Conservation (phyloP, 1,139 yeast genomes). For the Saccharomyces pastorianus region DNA sequence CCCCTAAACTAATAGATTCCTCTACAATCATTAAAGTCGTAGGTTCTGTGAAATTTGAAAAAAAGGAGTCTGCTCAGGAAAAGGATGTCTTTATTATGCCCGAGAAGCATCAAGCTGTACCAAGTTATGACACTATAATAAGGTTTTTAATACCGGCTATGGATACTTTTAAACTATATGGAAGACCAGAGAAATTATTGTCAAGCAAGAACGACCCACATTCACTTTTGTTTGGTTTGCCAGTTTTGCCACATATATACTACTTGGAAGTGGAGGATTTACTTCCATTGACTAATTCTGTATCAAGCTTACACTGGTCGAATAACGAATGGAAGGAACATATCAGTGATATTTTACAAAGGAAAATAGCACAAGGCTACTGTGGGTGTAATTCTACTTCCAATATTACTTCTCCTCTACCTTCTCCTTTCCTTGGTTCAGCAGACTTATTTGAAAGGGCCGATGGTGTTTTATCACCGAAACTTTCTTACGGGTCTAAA, state of each 20-base stretch:
- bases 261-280: conserved; percentile 61
- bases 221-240: conserved; percentile 82
- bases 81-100: conserved; percentile 93
- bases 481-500: conserved; percentile 7
- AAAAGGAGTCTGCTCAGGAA: conserved; percentile 55
- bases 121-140: conserved; percentile 89
- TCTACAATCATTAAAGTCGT: conserved; percentile 85
- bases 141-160: conserved; percentile 77
- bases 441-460: conserved; percentile 32
- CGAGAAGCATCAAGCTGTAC: conserved; percentile 85
- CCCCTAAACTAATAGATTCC: conserved; percentile 69
- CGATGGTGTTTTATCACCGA: conserved; percentile 10
- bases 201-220: conserved; percentile 78
- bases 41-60: conserved; percentile 62
- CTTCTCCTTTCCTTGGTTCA: conserved; percentile 36
- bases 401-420: conserved; percentile 53
- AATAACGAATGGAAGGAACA: conserved; percentile 59
- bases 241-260: conserved; percentile 81
- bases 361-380: conserved; percentile 65
- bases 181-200: conserved; percentile 80
- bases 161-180: conserved; percentile 83
- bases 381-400: conserved; percentile 73
- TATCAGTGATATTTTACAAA: conserved; percentile 54
- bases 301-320: conserved; percentile 48
- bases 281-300: conserved; percentile 36